Evolutionary conservation across 2,329 filamentous ascomycete species (phyloP).

Genomic region (Talaromyces islandicus): DNA sequence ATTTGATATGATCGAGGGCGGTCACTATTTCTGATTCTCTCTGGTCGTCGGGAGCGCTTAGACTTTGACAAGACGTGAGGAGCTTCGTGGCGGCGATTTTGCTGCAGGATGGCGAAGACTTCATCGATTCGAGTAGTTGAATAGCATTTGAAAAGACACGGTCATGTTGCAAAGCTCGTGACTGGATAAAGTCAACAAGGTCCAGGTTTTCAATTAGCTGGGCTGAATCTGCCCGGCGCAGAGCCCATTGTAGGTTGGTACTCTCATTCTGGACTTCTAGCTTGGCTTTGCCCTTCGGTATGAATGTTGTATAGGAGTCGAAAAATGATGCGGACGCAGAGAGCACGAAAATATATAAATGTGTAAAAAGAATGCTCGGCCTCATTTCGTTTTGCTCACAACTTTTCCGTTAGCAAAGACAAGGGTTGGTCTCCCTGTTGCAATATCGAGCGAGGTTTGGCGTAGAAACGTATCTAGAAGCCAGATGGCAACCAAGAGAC

Average conservation of each 20-base stretch:
- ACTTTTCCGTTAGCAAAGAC: neutral
- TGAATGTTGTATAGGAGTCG: constrained; percentile 6
- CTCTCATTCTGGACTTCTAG: neutral
- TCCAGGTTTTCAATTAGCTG: constrained; percentile 17
- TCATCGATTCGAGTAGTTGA: constrained; percentile 39
- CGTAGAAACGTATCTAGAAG: neutral
- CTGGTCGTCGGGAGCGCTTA: constrained; percentile 31
- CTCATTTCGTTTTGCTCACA: neutral
- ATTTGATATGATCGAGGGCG: constrained; percentile 42
- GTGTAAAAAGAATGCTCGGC: neutral
- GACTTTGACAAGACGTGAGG: constrained; percentile 48
- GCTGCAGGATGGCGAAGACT: constrained; percentile 46
- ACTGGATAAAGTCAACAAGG: constrained; percentile 21
- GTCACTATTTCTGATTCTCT: constrained; percentile 20
- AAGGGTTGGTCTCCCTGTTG: neutral
- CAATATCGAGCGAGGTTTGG: neutral
- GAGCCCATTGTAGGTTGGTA: neutral
- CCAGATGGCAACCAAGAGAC: neutral
- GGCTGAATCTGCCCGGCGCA: constrained; percentile 5
- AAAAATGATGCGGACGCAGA: constrained; percentile 3
- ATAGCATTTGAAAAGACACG: constrained; percentile 38
- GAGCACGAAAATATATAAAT: neutral
- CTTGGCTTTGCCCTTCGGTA: constrained; percentile 8
- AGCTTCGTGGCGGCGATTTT: constrained; percentile 47
- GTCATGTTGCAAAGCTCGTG: constrained; percentile 20